Conservation (phyloP, 176 grass and related monocot genomes). For the Zizania latifolia region DNA sequence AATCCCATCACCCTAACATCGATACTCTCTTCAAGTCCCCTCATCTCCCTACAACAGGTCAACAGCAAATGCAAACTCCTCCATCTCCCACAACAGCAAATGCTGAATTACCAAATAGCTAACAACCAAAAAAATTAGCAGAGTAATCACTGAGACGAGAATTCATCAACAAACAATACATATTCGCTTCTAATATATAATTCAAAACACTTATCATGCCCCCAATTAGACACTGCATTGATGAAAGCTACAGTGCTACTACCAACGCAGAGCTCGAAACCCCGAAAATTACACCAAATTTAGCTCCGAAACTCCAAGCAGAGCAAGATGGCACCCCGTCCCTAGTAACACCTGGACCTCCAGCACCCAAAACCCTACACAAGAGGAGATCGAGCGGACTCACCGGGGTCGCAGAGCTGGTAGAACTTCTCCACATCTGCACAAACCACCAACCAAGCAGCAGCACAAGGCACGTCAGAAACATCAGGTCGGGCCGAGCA, state of each 20-base stretch:
- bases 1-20: not conserved
- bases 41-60: no score
- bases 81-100: not conserved
- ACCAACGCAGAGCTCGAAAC: not conserved
- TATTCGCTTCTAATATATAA: not conserved
- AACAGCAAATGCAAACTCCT: no score
- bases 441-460: constrained; percentile 21
- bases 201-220: constrained; percentile 9
- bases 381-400: constrained; percentile 45
- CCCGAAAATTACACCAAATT: constrained; percentile 22
- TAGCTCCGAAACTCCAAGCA: constrained; percentile 8
- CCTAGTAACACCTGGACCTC: constrained; percentile 3
- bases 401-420: constrained; percentile 89
- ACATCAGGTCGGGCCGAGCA: not conserved
- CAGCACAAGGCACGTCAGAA: constrained; percentile 10
- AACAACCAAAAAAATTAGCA: not conserved
- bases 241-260: not conserved
- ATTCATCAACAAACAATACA: not conserved
- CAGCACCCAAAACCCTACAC: constrained; percentile 21
- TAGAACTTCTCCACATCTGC: constrained; percentile 95
- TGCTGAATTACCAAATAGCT: constrained; percentile 6
- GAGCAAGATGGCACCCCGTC: not conserved
- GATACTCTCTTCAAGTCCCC: not conserved
- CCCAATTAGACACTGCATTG: not conserved
- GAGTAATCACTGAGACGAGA: not conserved